Conservation (phyloP, 768 basidiomycete genomes). For the Lactifluus piperatus region DNA sequence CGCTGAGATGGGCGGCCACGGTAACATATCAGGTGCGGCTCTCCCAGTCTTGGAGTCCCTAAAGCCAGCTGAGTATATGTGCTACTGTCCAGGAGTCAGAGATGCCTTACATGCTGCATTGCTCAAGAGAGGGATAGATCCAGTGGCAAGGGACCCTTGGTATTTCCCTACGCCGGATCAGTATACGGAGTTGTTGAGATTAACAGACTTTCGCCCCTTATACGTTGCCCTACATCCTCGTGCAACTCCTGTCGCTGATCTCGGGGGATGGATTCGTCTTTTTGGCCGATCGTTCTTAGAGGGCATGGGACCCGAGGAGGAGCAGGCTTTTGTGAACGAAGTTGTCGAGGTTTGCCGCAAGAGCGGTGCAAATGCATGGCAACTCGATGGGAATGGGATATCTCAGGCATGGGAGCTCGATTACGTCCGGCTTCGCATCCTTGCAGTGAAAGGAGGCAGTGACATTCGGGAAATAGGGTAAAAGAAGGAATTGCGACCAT, state of each 20-base stretch:
- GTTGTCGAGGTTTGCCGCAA: conserved; percentile 7
- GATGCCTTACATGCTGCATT: conserved; percentile 47
- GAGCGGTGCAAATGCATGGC: background rate
- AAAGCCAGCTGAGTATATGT: background rate
- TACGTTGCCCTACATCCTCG: conserved; percentile 7
- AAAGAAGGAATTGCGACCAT: background rate
- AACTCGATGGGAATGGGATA: conserved; percentile 1
- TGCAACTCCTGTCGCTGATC: conserved; percentile 8
- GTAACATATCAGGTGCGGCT: conserved; percentile 54
- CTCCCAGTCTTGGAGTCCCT: background rate
- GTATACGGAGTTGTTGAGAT: conserved; percentile 30
- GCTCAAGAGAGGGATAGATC: conserved; percentile 45
- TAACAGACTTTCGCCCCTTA: conserved; percentile 3
- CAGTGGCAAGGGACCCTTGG: conserved; percentile 65
- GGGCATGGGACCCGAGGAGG: conserved; percentile 3
- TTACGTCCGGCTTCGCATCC: conserved; percentile 15
- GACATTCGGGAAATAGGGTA: background rate
- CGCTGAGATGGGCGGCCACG: conserved; percentile 70
- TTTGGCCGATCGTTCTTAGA: conserved; percentile 10
- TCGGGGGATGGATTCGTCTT: conserved; percentile 13
- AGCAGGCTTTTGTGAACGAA: conserved; percentile 3
- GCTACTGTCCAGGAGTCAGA: conserved; percentile 47
- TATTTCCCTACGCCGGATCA: conserved; percentile 70
- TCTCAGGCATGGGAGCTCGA: conserved; percentile 12
- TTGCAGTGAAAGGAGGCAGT: conserved; percentile 1